Evolutionary conservation across 495 filamentous ascomycete genomes (phyloP), one percentile per base, ranked within the genome.

Genomic region (Hypoxylon perforatum): DNA sequence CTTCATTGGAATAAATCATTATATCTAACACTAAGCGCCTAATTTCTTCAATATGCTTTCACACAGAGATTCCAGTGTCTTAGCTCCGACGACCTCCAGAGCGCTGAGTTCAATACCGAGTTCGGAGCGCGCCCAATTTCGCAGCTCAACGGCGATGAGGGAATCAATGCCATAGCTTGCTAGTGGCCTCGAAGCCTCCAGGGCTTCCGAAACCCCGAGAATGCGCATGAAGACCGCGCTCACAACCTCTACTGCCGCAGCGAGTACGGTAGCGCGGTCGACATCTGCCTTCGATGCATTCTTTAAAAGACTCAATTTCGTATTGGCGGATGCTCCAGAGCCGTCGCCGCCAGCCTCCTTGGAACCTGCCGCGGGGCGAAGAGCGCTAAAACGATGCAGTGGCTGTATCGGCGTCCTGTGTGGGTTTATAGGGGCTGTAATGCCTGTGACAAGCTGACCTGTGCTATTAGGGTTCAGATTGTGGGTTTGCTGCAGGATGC

Each of bases 101-200:
- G 46, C 23, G 14, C 23, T 49, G 4, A 49, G 9, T 12, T 49
- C 46, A 33, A 49, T 18, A 1, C 14, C 46, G 1, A 49, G n/a
- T 8, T 78, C 77, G 4, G 41, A 21, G 8, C 41, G 4, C 2
- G 6, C 15, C 17, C 17, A 44, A 10, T 44, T 44, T 2, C 41
- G n/a, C 17, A 44, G 19, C 41, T 44, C 41, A 5, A 44, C 41
- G 5, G 41, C 41, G 17, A 44, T 44, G 17, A 44, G 41, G 17
- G 41, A 44, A 17, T 44, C 41, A 18, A 44, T 44, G 0, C 41
- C 41, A 9, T 44, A 44, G 11, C 41, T 44, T 19, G 41, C 41
- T 17, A 44, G 11, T 4, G 41, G 41, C 17, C 41, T 44, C 41
- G 17, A 44, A 18, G 41, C 41, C 5, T 44, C 41, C 11, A 44